Evolutionary conservation across 257 asterid genomes (phyloP).

Genomic region (Primulina huaijiensis): DNA sequence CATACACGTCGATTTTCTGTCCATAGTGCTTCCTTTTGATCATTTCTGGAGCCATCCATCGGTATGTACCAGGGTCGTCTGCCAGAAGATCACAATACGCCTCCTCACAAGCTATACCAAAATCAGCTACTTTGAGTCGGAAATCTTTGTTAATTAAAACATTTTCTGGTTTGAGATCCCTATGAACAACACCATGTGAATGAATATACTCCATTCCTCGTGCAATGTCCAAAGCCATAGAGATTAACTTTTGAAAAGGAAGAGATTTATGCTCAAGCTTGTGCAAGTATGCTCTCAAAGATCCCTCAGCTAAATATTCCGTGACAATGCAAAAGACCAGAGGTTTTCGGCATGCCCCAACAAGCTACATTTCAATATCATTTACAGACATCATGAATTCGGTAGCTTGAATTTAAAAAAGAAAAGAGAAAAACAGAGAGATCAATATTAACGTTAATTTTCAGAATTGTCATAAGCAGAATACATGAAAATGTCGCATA

Average conservation of each 20-base stretch:
- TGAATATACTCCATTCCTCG: constrained; percentile 66
- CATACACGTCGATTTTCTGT: constrained; percentile 62
- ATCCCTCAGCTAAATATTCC: constrained; percentile 62
- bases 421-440: too few relatives aligned
- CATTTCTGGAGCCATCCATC: constrained; percentile 97
- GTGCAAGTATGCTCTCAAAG: constrained; percentile 62
- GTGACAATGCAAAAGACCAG: constrained; percentile 58
- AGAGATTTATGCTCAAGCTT: constrained; percentile 53
- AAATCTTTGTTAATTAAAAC: constrained; percentile 53
- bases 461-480: neutral
- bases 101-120: constrained; percentile 75
- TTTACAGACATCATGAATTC: neutral
- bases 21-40: constrained; percentile 55
- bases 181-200: constrained; percentile 60
- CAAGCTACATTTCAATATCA: constrained; percentile 40
- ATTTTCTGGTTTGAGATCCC: constrained; percentile 76
- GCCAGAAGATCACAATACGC: constrained; percentile 57
- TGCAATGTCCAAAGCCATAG: constrained; percentile 68
- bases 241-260: constrained; percentile 42
- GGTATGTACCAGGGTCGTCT: constrained; percentile 76
- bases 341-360: constrained; percentile 57
- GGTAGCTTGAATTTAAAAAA: neutral
- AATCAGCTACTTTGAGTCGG: constrained; percentile 64
- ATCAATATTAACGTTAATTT: neutral
- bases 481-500: too few relatives aligned